These are phyloP conservation scores for Zychaea mexicana DNA, from an alignment of 371 early-diverging fungal species.

Conservation along the genomic window DNA sequence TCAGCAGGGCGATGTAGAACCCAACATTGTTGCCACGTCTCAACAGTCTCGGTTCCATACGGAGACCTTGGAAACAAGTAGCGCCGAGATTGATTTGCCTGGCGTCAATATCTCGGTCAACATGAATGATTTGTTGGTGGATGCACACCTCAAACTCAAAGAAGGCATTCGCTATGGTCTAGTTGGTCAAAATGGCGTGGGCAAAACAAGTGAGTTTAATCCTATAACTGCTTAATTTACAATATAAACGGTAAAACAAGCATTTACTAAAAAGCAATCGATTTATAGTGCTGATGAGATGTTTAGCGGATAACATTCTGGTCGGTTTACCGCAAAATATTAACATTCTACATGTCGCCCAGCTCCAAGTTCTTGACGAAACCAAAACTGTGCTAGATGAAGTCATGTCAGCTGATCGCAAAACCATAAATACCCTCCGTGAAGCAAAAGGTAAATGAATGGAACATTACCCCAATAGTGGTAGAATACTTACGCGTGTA, in stretches of 20 bases:
- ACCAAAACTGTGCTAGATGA: constrained; percentile 60
- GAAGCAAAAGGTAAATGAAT: constrained; percentile 38
- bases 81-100: constrained; percentile 65
- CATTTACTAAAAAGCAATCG: too few species aligned
- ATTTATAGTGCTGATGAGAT: constrained; percentile 63
- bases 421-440: constrained; percentile 33
- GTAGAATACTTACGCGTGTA: too few species aligned
- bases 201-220: constrained; percentile 71
- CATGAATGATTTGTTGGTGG: constrained; percentile 61
- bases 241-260: too few species aligned
- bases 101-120: constrained; percentile 75
- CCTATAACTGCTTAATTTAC: too few species aligned
- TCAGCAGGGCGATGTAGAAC: constrained; percentile 26
- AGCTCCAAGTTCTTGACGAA: constrained; percentile 60
- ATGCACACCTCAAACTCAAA: constrained; percentile 65
- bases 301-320: constrained; percentile 71
- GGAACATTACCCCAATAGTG: neutral
- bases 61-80: constrained; percentile 75
- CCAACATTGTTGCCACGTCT: constrained; percentile 70
- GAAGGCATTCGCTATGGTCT: constrained; percentile 73
- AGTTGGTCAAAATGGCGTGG: constrained; percentile 90
- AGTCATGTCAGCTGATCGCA: constrained; percentile 74
- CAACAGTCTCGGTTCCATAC: constrained; percentile 87
- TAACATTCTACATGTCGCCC: constrained; percentile 78
- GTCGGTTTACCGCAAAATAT: constrained; percentile 82